Evolutionary conservation across 129 eudicot genomes (phyloP).

Genomic region (Artemisia tridentata): DNA sequence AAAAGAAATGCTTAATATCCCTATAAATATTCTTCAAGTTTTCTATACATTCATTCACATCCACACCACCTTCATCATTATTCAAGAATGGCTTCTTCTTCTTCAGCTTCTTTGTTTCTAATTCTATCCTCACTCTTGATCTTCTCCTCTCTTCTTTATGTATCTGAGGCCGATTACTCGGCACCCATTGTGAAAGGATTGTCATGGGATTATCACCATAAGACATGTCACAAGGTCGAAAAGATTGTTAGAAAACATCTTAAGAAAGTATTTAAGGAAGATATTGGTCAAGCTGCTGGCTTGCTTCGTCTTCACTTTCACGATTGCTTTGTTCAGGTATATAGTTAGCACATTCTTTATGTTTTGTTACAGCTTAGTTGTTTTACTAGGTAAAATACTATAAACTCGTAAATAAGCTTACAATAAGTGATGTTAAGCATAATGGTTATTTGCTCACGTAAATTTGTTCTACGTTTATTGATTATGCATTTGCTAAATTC

Average conservation of each 20-base stretch:
- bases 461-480: background rate
- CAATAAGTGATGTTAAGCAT: background rate
- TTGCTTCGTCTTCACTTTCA: slow-evolving; percentile 72
- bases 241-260: slow-evolving; percentile 49
- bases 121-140: slow-evolving; percentile 30
- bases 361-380: too few species aligned
- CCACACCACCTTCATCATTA: slow-evolving; percentile 23
- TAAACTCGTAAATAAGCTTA: background rate
- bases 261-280: slow-evolving; percentile 45
- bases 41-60: slow-evolving; percentile 2
- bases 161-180: slow-evolving; percentile 30
- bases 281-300: slow-evolving; percentile 64
- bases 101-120: slow-evolving; percentile 30
- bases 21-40: slow-evolving; percentile 25
- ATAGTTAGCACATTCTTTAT: background rate
- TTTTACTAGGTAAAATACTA: background rate
- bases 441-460: background rate
- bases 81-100: slow-evolving; percentile 34
- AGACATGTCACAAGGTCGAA: slow-evolving; percentile 50
- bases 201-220: slow-evolving; percentile 40
- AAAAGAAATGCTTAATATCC: background rate
- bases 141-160: slow-evolving; percentile 24
- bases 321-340: slow-evolving; percentile 71
- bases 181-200: slow-evolving; percentile 47
- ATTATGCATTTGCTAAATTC: background rate